Percentiles rank a stretch among this genome's conserved stretches.
These are phyloP conservation scores for Sordariomycetes sp. DNA, from an alignment of 2,329 filamentous ascomycete species.

Conservation along the genomic window DNA sequence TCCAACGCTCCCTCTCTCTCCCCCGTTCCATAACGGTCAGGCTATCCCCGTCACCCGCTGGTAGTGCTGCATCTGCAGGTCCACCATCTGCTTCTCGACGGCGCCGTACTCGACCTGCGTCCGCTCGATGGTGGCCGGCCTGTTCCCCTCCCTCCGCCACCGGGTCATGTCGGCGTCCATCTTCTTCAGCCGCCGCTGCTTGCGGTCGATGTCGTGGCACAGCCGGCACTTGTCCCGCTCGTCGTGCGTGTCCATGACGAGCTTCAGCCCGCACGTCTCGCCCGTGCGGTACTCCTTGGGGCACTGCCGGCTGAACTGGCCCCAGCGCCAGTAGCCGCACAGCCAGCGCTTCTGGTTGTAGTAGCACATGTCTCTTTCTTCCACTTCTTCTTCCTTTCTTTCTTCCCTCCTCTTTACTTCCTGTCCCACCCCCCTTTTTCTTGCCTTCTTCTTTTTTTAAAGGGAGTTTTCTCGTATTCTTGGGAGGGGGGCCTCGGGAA, in stretches of 20 bases:
- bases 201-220: slow-evolving; percentile 84
- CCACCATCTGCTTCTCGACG: slow-evolving; percentile 48
- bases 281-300: slow-evolving; percentile 90
- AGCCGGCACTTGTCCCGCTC: slow-evolving; percentile 63
- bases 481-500: no score
- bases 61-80: slow-evolving; percentile 29
- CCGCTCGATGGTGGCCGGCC: slow-evolving; percentile 60
- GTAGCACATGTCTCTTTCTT: slow-evolving; percentile 66
- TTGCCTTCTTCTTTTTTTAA: no score
- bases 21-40: not conserved
- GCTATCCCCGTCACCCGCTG: not conserved
- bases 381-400: not conserved
- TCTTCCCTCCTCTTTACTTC: not conserved
- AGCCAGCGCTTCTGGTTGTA: slow-evolving; percentile 80
- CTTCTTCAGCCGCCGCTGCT: slow-evolving; percentile 63
- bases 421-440: no score
- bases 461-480: no score
- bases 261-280: slow-evolving; percentile 90
- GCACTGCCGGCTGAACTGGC: slow-evolving; percentile 85
- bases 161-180: slow-evolving; percentile 65
- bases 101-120: slow-evolving; percentile 59
- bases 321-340: slow-evolving; percentile 93
- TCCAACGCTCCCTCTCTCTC: not conserved
- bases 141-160: slow-evolving; percentile 68
- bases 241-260: slow-evolving; percentile 65